These are phyloP conservation scores for Agrocybe chaxingu DNA, from an alignment of 768 basidiomycete genomes.

Conservation along the genomic window DNA sequence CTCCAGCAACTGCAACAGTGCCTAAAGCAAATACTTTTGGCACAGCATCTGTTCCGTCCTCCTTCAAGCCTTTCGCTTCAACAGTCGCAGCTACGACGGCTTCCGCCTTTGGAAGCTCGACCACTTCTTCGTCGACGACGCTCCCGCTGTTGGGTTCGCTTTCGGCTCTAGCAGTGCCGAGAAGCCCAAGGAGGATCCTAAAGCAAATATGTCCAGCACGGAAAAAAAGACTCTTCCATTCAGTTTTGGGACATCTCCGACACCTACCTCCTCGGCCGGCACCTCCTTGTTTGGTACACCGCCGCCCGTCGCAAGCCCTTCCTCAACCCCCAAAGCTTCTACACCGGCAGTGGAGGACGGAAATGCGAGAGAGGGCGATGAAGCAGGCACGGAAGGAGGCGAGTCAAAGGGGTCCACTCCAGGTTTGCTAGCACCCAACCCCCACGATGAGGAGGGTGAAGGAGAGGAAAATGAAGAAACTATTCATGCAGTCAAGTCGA, in stretches of 20 bases:
- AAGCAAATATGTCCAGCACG: no score
- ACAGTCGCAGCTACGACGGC: conserved; percentile 1
- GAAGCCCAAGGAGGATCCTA: no score
- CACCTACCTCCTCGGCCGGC: no score
- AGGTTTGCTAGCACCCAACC: conserved; percentile 20
- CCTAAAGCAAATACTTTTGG: not conserved
- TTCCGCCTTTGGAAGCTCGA: conserved; percentile 5
- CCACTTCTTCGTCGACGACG: conserved; percentile 9
- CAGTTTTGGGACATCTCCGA: not conserved
- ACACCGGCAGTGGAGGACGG: conserved; percentile 5
- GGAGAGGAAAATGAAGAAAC: conserved; percentile 83
- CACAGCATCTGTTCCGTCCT: conserved; percentile 4
- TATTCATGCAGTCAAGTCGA: conserved; percentile 51
- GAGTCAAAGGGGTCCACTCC: conserved; percentile 19
- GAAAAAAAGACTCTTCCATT: no score
- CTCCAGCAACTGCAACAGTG: conserved; percentile 6
- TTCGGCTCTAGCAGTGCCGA: not conserved
- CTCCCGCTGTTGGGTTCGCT: conserved; percentile 1
- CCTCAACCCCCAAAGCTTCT: no score
- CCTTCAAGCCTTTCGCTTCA: conserved; percentile 6
- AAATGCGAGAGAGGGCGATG: conserved; percentile 10
- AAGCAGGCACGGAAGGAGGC: conserved; percentile 16
- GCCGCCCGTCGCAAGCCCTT: no score
- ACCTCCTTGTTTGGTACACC: conserved; percentile 6
- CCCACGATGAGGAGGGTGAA: conserved; percentile 71